Evolutionary conservation across 441 rosid genomes (phyloP).

Genomic region (Jatropha multifida): DNA sequence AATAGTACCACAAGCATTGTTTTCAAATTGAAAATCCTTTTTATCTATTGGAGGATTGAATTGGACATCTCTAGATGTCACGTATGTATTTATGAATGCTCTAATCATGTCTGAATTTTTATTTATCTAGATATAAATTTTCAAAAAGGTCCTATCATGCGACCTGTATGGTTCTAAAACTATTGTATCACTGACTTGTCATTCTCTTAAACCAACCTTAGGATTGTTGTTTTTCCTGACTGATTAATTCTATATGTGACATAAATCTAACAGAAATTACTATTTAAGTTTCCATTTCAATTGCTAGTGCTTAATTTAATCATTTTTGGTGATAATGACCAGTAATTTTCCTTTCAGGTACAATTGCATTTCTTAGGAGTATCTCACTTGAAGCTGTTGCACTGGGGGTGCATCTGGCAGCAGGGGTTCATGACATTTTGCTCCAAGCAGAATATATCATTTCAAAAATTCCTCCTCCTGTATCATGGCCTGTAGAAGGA

Average conservation of each 20-base stretch:
- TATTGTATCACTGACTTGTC: not conserved
- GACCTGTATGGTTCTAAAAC: not conserved
- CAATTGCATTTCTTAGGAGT: conserved; percentile 88
- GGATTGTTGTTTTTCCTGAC: not conserved
- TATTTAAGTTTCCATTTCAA: not conserved
- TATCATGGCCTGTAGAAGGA: conserved; percentile 47
- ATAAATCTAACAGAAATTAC: not conserved
- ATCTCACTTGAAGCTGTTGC: conserved; percentile 96
- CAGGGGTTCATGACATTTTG: conserved; percentile 83
- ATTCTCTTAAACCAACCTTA: not conserved
- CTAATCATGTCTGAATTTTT: not conserved
- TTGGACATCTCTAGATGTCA: not conserved
- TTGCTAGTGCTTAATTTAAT: not conserved
- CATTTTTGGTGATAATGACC: not conserved
- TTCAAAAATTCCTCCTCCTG: conserved; percentile 53
- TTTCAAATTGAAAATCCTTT: no score
- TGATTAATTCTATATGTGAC: not conserved
- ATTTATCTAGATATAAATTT: not conserved
- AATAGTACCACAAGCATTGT: not conserved
- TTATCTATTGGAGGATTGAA: not conserved
- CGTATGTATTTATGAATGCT: not conserved
- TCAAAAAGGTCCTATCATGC: not conserved
- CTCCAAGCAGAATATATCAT: conserved; percentile 74
- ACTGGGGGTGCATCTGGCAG: conserved; percentile 97
- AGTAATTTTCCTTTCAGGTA: conserved; percentile 50